phyloP scores from a whole-genome alignment of 345 rosid species.

The Luvunga scandens region DNA sequence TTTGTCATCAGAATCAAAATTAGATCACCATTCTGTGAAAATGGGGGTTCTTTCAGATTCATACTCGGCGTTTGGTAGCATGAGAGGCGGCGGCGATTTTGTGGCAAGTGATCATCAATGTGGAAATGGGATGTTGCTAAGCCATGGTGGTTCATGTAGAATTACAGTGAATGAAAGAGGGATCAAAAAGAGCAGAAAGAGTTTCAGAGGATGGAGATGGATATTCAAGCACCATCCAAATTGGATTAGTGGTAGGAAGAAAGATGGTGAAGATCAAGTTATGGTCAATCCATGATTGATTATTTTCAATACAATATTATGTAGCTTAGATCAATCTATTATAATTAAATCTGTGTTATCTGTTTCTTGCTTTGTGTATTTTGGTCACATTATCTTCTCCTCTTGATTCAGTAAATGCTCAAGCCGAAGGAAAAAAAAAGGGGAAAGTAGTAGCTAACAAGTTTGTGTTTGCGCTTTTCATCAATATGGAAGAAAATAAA shows the following conservation, averaged over 20 bases:
- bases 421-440: background rate
- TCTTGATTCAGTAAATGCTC: background rate
- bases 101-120: conserved; percentile 28
- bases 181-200: conserved; percentile 66
- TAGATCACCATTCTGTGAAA: conserved; percentile 13
- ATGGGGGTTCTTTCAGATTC: conserved; percentile 34
- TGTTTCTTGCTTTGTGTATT: background rate
- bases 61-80: conserved; percentile 55
- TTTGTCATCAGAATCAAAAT: conserved; percentile 42
- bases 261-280: conserved; percentile 26
- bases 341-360: conserved; percentile 4
- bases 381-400: background rate
- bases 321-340: conserved; percentile 13
- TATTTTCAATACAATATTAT: background rate
- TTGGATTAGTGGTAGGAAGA: conserved; percentile 37
- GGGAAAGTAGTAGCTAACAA: background rate
- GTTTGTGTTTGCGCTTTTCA: background rate
- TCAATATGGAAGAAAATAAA: background rate
- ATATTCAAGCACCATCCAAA: conserved; percentile 63
- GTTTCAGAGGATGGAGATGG: conserved; percentile 97
- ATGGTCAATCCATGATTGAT: conserved; percentile 23
- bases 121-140: conserved; percentile 22
- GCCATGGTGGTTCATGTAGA: conserved; percentile 62
- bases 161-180: conserved; percentile 59
- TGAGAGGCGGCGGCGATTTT: conserved; percentile 33